A percentile compares a stretch with the other conserved stretches of the same genome.
Evolutionary conservation across 2,329 filamentous ascomycete genomes (phyloP).

Genomic region (Aspergillus fischeri): DNA sequence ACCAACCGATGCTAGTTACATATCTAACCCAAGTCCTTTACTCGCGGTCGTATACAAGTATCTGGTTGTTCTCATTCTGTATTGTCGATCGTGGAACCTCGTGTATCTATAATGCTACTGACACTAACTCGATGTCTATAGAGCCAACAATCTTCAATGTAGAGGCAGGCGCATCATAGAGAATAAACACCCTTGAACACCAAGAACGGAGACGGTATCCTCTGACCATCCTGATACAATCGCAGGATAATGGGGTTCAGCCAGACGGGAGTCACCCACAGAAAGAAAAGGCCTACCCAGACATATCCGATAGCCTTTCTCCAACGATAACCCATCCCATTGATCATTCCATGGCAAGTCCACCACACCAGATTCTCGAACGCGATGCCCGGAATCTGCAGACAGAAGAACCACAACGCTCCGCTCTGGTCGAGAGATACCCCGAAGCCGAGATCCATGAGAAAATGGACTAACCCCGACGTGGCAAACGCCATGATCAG

Average conservation of each 20-base stretch:
- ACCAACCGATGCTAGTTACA: too few species aligned
- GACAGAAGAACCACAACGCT: constrained; percentile 13
- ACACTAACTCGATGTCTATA: too few species aligned
- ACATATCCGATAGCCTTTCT: constrained; percentile 9
- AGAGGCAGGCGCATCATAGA: too few species aligned
- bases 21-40: too few species aligned
- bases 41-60: too few species aligned
- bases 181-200: not conserved
- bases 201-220: constrained; percentile 14
- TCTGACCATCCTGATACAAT: constrained; percentile 11
- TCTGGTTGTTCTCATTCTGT: too few species aligned
- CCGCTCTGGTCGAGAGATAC: constrained; percentile 10
- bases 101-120: too few species aligned
- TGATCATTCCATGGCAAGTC: not conserved
- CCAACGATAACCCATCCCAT: not conserved
- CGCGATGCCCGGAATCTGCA: constrained; percentile 13
- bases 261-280: constrained; percentile 16
- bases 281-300: constrained; percentile 14
- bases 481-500: constrained; percentile 12
- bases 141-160: too few species aligned
- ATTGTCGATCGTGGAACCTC: too few species aligned
- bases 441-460: constrained; percentile 17
- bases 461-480: constrained; percentile 14
- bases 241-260: constrained; percentile 15
- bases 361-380: constrained; percentile 2